Percentiles rank a stretch among this genome's conserved stretches.
These are phyloP conservation scores for Trypanosoma cruzi DNA, from an alignment of 208 protist genomes.

Conservation along the genomic window DNA sequence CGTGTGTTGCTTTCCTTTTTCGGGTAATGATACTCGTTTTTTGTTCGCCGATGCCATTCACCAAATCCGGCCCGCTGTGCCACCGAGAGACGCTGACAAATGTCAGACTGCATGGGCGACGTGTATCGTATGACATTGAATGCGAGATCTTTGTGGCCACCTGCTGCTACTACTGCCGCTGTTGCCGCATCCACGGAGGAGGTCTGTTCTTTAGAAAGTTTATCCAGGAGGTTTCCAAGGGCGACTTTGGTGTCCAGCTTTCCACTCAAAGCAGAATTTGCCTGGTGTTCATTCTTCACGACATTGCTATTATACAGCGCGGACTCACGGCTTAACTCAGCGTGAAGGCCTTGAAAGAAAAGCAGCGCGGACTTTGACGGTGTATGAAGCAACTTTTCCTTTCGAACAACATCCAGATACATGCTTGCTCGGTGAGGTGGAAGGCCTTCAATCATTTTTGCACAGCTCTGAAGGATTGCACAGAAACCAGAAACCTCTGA, in stretches of 20 bases:
- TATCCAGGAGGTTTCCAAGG: constrained; percentile 52
- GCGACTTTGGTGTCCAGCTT: constrained; percentile 35
- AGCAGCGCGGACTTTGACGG: constrained; percentile 42
- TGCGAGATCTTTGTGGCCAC: neutral
- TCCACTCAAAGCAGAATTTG: neutral
- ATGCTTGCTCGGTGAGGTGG: constrained; percentile 38
- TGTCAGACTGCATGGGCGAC: constrained; percentile 30
- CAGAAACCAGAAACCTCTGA: constrained; percentile 47
- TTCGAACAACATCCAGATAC: constrained; percentile 50
- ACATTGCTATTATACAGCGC: constrained; percentile 9
- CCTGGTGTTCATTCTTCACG: constrained; percentile 18
- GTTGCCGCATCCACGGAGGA: neutral
- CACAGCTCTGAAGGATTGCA: constrained; percentile 54
- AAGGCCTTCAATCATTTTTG: constrained; percentile 62
- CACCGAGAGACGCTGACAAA: constrained; percentile 40
- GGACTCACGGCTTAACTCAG: constrained; percentile 25
- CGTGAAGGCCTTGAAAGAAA: constrained; percentile 53
- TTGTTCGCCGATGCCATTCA: constrained; percentile 38
- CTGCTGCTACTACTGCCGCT: constrained; percentile 22
- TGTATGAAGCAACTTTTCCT: constrained; percentile 38
- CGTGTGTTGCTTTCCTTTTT: constrained; percentile 36
- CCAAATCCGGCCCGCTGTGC: constrained; percentile 62
- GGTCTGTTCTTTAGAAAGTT: constrained; percentile 36
- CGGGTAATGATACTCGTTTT: constrained; percentile 52
- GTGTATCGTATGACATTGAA: constrained; percentile 20